Evolutionary conservation across 495 filamentous ascomycete genomes (phyloP).

Genomic region (Echria macrotheca): DNA sequence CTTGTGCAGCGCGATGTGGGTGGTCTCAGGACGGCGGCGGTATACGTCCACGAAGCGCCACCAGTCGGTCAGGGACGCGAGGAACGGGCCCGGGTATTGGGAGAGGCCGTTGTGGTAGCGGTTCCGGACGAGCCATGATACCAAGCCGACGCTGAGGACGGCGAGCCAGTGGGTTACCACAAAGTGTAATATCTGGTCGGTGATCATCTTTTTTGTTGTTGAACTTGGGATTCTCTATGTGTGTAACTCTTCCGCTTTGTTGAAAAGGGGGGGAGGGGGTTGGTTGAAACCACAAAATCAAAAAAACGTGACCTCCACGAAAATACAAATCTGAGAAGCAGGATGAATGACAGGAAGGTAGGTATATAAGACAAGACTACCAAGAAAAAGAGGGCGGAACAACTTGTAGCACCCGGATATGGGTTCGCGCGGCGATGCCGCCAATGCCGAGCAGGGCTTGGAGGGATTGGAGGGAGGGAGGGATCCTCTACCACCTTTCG

Average conservation of each 20-base stretch:
- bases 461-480: no score
- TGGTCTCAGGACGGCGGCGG: slow-evolving; percentile 55
- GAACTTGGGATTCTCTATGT: not conserved
- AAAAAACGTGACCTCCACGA: no score
- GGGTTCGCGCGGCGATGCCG: not conserved
- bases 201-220: slow-evolving; percentile 17
- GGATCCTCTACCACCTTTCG: no score
- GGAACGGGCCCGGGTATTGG: slow-evolving; percentile 61
- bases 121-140: slow-evolving; percentile 49
- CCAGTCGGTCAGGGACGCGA: slow-evolving; percentile 61
- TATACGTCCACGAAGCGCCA: slow-evolving; percentile 67
- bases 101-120: slow-evolving; percentile 55
- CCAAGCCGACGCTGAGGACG: slow-evolving; percentile 25
- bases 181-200: slow-evolving; percentile 21
- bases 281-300: no score
- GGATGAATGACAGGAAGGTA: no score
- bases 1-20: slow-evolving; percentile 60
- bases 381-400: no score
- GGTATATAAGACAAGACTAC: no score
- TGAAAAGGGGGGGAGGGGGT: slow-evolving; percentile 1
- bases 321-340: no score
- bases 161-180: slow-evolving; percentile 47
- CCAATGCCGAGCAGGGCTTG: not conserved
- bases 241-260: slow-evolving; percentile 2
- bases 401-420: not conserved